Evolutionary conservation across 495 filamentous ascomycete genomes (phyloP), one percentile per base, ranked within the genome.

Genomic region (Lasiosphaeria miniovina): DNA sequence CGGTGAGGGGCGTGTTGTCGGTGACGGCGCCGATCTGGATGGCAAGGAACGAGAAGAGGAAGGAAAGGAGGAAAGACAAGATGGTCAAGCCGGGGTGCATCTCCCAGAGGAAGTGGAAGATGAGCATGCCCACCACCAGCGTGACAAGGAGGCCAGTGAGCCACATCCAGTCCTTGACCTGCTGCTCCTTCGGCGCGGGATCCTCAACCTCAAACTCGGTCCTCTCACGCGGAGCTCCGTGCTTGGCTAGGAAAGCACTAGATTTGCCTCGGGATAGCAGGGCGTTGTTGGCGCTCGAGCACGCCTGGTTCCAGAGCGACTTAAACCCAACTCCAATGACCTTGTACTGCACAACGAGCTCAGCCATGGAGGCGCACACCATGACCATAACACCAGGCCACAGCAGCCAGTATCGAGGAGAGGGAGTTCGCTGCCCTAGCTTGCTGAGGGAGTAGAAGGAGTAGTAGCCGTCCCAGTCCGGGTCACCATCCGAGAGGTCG

Each of bases 381-480:
- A 89, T 86, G 60, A 82, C 71, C 71, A 88, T 76, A 31, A 89
- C 86, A 61, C 85, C 78, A 36, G 85, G 85, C 85, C 85, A 88
- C 5, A 88, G 72, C 0, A 88, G 73, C 85, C 86, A 88, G 64
- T 86, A 88, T 6, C 85, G 75, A 14, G 85, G 85, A 6, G 76
- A 81, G 1, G 85, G 85, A 4, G 69, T 69, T 3, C 9, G 70
- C 55, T 76, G 71, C 58, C 75, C 75, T 7, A 79, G 68, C 58
- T 75, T 64, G 36, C 54, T 68, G 52, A 87, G 76, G 10, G 80
- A 84, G 34, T 69, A 64, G 67, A 83, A 87, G 17, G 45, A 72
- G 60, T 81, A 78, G 33, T 74, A 70, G 24, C 70, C 68, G n/a
- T 72, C 70, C 78, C 81, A 87, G 54, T 78, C 67, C n/a, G 79